phyloP scores from a whole-genome alignment of 1,284 basidiomycete genomes.

The Cryptococcus floricola region DNA sequence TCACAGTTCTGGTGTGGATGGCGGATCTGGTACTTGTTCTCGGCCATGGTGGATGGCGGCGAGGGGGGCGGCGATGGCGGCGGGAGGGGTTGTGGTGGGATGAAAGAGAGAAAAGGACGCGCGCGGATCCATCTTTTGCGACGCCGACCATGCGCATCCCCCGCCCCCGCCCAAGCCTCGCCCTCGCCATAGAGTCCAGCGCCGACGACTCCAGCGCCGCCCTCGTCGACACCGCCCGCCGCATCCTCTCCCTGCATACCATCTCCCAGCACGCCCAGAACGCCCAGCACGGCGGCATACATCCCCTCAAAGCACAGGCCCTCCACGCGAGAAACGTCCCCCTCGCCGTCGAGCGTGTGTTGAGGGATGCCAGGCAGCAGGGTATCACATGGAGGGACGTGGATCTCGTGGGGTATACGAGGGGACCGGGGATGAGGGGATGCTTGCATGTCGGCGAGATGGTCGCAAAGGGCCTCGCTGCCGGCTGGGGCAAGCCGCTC shows the following conservation, averaged over 20 bases:
- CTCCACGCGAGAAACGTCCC: constrained; percentile 71
- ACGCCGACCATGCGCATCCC: neutral
- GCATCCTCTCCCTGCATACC: constrained; percentile 76
- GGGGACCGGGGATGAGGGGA: constrained; percentile 81
- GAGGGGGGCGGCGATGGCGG: neutral
- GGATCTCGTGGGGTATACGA: constrained; percentile 83
- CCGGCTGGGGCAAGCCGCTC: constrained; percentile 68
- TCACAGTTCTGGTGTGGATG: constrained; percentile 47
- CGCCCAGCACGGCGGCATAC: constrained; percentile 68
- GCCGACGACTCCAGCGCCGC: constrained; percentile 88
- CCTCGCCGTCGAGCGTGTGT: constrained; percentile 55
- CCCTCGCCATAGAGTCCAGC: constrained; percentile 72
- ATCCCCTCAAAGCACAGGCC: constrained; percentile 69
- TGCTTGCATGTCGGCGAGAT: constrained; percentile 73
- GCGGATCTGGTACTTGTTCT: constrained; percentile 39
- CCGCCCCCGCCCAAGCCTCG: constrained; percentile 30
- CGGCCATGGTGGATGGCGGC: constrained; percentile 23
- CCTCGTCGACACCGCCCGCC: constrained; percentile 57
- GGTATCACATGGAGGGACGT: constrained; percentile 60
- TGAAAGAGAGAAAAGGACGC: neutral
- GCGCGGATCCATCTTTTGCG: neutral
- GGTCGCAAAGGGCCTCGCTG: constrained; percentile 75
- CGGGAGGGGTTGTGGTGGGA: neutral
- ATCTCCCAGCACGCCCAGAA: constrained; percentile 64
- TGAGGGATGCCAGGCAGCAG: constrained; percentile 60